Conservation (phyloP, 2,329 filamentous ascomycete genomes). For the Cordyceps militaris region DNA sequence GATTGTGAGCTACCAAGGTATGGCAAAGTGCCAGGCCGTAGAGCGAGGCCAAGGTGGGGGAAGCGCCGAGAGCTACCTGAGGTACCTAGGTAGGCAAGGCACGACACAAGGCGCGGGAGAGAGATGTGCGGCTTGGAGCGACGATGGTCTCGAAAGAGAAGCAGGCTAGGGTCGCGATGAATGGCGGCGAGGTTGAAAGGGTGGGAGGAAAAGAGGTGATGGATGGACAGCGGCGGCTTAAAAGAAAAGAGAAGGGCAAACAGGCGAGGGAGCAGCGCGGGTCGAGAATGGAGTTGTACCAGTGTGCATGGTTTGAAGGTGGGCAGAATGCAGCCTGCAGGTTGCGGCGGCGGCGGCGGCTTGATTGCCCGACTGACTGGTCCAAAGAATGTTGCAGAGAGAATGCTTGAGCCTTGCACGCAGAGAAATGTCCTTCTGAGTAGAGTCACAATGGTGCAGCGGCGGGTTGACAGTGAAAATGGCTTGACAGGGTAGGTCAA, state of each 20-base stretch:
- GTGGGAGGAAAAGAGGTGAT: background rate
- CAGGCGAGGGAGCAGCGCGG: conserved; percentile 4
- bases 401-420: background rate
- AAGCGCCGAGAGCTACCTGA: background rate
- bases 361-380: background rate
- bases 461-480: background rate
- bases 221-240: background rate
- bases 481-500: background rate
- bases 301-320: background rate
- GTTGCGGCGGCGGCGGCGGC: background rate
- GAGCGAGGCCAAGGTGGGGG: conserved; percentile 4
- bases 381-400: background rate
- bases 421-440: no score
- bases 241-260: conserved; percentile 4
- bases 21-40: conserved; percentile 5
- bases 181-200: conserved; percentile 5
- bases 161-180: background rate
- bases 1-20: background rate
- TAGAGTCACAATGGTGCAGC: no score
- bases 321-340: background rate
- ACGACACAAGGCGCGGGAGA: background rate
- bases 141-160: background rate
- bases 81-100: background rate
- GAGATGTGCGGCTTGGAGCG: background rate
- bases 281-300: background rate